phyloP scores from a whole-genome alignment of 257 asterid species.

The Solanum arcanum region DNA sequence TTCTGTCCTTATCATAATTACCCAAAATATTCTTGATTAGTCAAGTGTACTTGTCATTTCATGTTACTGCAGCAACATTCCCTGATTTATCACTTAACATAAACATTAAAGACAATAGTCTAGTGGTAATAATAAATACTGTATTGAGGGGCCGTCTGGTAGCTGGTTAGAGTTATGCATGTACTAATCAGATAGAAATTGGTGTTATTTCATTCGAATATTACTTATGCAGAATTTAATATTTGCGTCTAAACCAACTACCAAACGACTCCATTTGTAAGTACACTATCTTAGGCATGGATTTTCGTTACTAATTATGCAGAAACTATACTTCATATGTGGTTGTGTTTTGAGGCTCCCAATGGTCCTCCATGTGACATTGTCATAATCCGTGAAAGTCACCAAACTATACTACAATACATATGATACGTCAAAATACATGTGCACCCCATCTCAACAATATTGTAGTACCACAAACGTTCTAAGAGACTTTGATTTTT shows the following conservation, averaged over 20 bases:
- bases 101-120: background rate
- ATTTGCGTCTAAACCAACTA: background rate
- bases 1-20: background rate
- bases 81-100: background rate
- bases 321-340: background rate
- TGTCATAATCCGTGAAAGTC: constrained; percentile 17
- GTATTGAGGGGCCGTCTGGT: background rate
- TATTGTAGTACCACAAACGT: background rate
- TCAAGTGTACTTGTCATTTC: background rate
- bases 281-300: background rate
- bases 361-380: constrained; percentile 35
- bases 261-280: no score
- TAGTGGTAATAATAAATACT: background rate
- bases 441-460: constrained; percentile 20
- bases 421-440: constrained; percentile 50
- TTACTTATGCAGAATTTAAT: no score
- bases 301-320: background rate
- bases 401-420: constrained; percentile 17
- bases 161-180: background rate
- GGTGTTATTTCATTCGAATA: rapidly evolving
- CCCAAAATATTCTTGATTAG: background rate
- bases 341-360: constrained; percentile 6
- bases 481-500: background rate
- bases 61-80: background rate
- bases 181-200: background rate